These are phyloP conservation scores for Starmera dryadoides DNA, from an alignment of 805 yeast genomes.

Conservation along the genomic window DNA sequence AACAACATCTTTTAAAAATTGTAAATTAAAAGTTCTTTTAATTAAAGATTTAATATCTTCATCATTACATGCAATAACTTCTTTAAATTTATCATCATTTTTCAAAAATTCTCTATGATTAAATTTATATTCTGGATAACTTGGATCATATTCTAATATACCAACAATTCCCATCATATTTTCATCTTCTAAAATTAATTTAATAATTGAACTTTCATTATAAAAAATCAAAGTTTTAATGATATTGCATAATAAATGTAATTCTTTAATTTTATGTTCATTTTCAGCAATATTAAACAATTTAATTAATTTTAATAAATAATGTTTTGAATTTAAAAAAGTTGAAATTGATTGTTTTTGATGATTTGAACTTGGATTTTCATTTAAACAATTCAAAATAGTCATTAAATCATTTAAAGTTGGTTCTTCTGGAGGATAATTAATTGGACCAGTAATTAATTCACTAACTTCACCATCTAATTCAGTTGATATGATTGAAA, in stretches of 20 bases:
- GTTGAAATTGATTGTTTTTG: conserved; percentile 54
- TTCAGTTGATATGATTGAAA: conserved; percentile 51
- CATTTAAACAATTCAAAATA: conserved; percentile 50
- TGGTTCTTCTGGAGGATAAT: conserved; percentile 54
- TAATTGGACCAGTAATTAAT: conserved; percentile 72
- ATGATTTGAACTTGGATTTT: conserved; percentile 46
- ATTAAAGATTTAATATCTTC: conserved; percentile 45
- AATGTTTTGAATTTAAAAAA: conserved; percentile 46
- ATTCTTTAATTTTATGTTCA: conserved; percentile 39
- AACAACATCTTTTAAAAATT: conserved; percentile 81
- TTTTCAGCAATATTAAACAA: conserved; percentile 53
- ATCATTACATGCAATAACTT: conserved; percentile 59
- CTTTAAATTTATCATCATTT: conserved; percentile 56
- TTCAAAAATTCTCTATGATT: conserved; percentile 63
- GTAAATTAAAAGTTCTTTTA: conserved; percentile 68
- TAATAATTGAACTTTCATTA: conserved; percentile 60
- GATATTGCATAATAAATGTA: conserved; percentile 66
- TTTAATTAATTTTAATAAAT: conserved; percentile 41
- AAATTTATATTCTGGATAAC: conserved; percentile 72
- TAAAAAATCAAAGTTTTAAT: conserved; percentile 63
- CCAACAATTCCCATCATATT: conserved; percentile 59
- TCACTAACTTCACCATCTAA: conserved; percentile 57
- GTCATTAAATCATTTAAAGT: conserved; percentile 39
- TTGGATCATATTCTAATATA: conserved; percentile 85
- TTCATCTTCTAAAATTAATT: conserved; percentile 46